Percentiles rank a stretch among this genome's conserved stretches.
Evolutionary conservation across 495 filamentous ascomycete genomes (phyloP).

Genomic region (Penicillium tannophilum): DNA sequence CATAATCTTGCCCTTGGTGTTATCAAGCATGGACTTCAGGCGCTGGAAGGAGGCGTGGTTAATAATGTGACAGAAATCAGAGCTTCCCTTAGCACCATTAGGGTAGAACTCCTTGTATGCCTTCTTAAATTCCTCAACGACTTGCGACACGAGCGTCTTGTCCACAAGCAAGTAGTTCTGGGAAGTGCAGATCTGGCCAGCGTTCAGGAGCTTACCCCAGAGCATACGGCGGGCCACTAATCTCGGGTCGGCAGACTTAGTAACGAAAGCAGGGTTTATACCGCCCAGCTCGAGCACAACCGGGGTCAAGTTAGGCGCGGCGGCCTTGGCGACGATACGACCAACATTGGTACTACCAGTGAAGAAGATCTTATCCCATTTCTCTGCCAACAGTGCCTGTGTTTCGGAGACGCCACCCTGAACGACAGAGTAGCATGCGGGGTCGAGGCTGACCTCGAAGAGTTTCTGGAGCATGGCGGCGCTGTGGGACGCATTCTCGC

Average conservation of each 20-base stretch:
- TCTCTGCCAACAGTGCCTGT: conserved; percentile 77
- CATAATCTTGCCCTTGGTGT: conserved; percentile 78
- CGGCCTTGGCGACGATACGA: conserved; percentile 86
- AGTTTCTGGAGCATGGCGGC: conserved; percentile 80
- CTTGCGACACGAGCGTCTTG: conserved; percentile 65
- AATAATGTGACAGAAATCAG: conserved; percentile 78
- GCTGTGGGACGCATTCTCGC: conserved; percentile 72
- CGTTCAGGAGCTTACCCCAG: conserved; percentile 84
- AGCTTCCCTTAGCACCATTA: conserved; percentile 70
- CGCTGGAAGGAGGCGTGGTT: conserved; percentile 76
- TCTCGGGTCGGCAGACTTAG: conserved; percentile 74
- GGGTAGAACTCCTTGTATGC: conserved; percentile 82
- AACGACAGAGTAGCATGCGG: conserved; percentile 71
- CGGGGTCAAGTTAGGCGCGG: conserved; percentile 88
- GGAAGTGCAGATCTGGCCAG: conserved; percentile 85
- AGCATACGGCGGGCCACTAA: conserved; percentile 82
- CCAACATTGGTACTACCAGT: conserved; percentile 79
- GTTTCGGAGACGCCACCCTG: conserved; percentile 82
- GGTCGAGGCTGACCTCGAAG: conserved; percentile 72
- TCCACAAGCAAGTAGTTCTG: conserved; percentile 91
- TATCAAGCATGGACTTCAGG: conserved; percentile 86
- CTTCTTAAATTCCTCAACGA: conserved; percentile 73
- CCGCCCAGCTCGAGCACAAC: conserved; percentile 89
- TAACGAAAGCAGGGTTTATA: conserved; percentile 86
- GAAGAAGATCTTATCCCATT: conserved; percentile 98